Evolutionary conservation across 169 alveolate species (phyloP), one percentile per base, ranked within the genome.

Genomic region (Plasmodium berghei): DNA sequence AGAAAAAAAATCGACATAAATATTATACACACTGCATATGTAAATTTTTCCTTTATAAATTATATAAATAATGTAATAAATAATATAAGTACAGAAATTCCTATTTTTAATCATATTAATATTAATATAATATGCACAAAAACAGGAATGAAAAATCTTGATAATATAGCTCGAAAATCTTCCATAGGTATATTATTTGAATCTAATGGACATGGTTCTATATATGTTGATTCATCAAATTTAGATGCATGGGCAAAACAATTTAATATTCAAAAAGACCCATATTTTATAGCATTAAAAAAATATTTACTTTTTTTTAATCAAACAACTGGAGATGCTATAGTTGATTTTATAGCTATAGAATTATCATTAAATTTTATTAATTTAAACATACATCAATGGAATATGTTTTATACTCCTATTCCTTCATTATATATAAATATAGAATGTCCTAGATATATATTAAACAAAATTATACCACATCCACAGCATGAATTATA

Each of bases 171-270:
- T 28, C 69, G 62, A 45, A 61, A 74, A 45, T 92, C 92, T 22
- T 73, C 91, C 55, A 63, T 93, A 14, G 88, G 94, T 0, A 71
- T 93, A n/a, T 74, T 87, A 24, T 93, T 92, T 58, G 96, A 93
- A 63, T 54, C 94, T n/a, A 93, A 93, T 80, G 96, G 96, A 3
- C 96, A 93, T 62, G 96, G 96, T 1, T 73, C 87, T 20, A 85
- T 85, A 5, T 85, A 85, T 49, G 52, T 69, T n/a, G 26, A 85
- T 85, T 18, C 71, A 54, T 26, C 59, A 2, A 18, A 71, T 20
- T 69, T 85, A 42, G 16, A 85, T n/a, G 73, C 55, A 61, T 85
- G 91, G 87, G 22, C 91, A 14, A 16, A 4, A 1, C n/a, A 34
- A 6, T 61, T 70, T 49, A 6, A 40, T 61, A 85, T 85, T 5